Percentiles rank a stretch among this genome's conserved stretches.
phyloP scores from a whole-genome alignment of 352 stramenopile genomes.

The Pythium myriotylum region DNA sequence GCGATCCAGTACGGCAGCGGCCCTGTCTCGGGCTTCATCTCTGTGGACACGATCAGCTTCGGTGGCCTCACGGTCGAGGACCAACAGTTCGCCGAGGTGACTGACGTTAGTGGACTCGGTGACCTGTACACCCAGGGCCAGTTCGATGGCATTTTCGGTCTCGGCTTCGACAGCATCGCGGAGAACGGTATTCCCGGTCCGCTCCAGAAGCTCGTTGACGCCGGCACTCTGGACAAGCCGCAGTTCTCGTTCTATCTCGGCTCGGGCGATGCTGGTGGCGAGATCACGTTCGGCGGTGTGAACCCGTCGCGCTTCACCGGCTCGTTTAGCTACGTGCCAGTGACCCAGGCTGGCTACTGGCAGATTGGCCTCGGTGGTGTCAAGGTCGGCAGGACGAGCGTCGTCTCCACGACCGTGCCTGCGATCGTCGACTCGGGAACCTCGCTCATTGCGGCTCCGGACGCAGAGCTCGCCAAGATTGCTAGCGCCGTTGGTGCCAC shows the following conservation, averaged over 20 bases:
- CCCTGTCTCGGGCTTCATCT: conserved; percentile 91
- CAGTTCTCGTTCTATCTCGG: conserved; percentile 97
- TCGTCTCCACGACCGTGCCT: conserved; percentile 41
- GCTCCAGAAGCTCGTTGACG: conserved; percentile 93
- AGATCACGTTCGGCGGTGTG: conserved; percentile 74
- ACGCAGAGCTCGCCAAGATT: conserved; percentile 84
- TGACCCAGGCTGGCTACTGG: conserved; percentile 70
- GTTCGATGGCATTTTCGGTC: conserved; percentile 98
- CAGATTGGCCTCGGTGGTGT: conserved; percentile 72
- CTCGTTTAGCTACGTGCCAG: conserved; percentile 89
- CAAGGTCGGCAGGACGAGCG: conserved; percentile 39
- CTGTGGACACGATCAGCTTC: conserved; percentile 81
- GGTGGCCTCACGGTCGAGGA: conserved; percentile 60
- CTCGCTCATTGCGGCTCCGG: conserved; percentile 93
- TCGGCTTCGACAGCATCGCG: conserved; percentile 94
- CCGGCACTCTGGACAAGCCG: conserved; percentile 80
- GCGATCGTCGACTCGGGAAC: conserved; percentile 97
- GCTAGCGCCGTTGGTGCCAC: conserved; percentile 85
- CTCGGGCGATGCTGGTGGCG: conserved; percentile 61
- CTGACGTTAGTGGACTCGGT: conserved; percentile 94
- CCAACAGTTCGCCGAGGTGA: conserved; percentile 95
- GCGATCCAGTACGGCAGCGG: conserved; percentile 95
- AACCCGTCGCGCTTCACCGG: conserved; percentile 93
- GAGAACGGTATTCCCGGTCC: conserved; percentile 92
- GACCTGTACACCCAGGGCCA: conserved; percentile 93